Conservation (phyloP, 352 stramenopile genomes). For the Globisporangium acanthophoron region DNA sequence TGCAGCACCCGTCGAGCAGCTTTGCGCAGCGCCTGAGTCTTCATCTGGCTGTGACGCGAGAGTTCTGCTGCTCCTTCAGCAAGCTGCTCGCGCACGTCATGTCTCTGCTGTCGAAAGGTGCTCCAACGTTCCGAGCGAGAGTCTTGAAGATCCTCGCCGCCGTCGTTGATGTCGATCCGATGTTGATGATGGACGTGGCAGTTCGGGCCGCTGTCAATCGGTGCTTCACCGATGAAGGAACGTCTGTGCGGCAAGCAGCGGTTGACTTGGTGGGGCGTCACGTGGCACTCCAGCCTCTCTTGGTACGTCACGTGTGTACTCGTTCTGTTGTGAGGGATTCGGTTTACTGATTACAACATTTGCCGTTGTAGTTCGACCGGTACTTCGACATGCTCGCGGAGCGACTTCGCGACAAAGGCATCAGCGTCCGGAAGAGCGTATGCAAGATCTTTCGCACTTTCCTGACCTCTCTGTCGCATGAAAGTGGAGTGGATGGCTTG, state of each 20-base stretch:
- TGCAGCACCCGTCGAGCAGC: conserved; percentile 33
- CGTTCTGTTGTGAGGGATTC: neutral
- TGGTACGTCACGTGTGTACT: conserved; percentile 38
- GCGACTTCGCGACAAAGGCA: conserved; percentile 73
- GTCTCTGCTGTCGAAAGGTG: conserved; percentile 62
- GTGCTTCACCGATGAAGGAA: conserved; percentile 75
- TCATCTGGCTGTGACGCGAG: conserved; percentile 41
- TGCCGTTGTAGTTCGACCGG: conserved; percentile 53
- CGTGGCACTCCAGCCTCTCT: conserved; percentile 51
- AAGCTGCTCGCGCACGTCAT: conserved; percentile 70
- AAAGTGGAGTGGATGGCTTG: conserved; percentile 4
- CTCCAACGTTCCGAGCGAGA: conserved; percentile 61
- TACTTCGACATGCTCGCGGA: conserved; percentile 78
- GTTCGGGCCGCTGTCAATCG: conserved; percentile 51
- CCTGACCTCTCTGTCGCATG: conserved; percentile 17
- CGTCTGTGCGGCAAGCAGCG: conserved; percentile 74
- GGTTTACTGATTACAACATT: neutral
- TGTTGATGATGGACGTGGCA: conserved; percentile 68
- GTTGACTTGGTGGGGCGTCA: conserved; percentile 86
- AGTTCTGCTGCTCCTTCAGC: conserved; percentile 66
- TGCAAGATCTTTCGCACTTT: conserved; percentile 74
- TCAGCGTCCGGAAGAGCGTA: conserved; percentile 83
- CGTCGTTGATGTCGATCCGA: conserved; percentile 81
- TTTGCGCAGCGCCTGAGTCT: conserved; percentile 40
- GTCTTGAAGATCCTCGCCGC: conserved; percentile 72